These are phyloP conservation scores for Panaeolus cyanescens DNA, from an alignment of 768 basidiomycete species.

Conservation along the genomic window DNA sequence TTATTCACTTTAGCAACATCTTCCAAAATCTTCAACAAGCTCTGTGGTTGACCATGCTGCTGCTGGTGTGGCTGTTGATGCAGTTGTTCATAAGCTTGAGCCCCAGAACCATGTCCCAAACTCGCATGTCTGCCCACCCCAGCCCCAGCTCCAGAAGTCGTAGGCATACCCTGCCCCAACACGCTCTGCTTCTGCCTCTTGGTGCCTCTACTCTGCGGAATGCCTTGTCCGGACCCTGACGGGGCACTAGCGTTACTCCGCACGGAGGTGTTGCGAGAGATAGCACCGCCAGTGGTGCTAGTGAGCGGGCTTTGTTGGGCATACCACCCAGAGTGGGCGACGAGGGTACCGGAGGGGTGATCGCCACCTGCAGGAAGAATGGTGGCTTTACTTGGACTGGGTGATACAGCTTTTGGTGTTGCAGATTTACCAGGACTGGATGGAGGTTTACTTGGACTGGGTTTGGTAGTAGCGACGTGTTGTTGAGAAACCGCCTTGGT, in stretches of 20 bases:
- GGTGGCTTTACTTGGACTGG: constrained; percentile 4
- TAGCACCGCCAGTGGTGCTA: background rate
- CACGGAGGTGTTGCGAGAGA: background rate
- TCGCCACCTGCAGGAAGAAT: constrained; percentile 21
- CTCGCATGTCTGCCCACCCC: background rate
- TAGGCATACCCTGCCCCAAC: background rate
- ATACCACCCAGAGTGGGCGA: constrained; percentile 22
- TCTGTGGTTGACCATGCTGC: background rate
- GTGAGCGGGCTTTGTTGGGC: constrained; percentile 7
- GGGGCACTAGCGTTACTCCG: background rate
- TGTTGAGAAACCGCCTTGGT: background rate
- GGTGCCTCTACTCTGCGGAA: background rate
- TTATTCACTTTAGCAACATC: background rate
- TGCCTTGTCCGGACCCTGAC: background rate
- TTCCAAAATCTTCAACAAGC: background rate
- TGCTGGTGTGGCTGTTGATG: background rate
- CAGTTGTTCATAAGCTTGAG: background rate
- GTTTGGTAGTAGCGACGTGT: background rate
- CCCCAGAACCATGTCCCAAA: background rate
- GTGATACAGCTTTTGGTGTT: background rate
- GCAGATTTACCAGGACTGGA: background rate
- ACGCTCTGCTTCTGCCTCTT: background rate
- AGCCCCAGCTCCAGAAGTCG: background rate
- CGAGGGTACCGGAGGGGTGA: constrained; percentile 21
- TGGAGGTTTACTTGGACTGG: background rate